phyloP scores from a whole-genome alignment of 306 rosid genomes.

The Dryas alaskensis region DNA sequence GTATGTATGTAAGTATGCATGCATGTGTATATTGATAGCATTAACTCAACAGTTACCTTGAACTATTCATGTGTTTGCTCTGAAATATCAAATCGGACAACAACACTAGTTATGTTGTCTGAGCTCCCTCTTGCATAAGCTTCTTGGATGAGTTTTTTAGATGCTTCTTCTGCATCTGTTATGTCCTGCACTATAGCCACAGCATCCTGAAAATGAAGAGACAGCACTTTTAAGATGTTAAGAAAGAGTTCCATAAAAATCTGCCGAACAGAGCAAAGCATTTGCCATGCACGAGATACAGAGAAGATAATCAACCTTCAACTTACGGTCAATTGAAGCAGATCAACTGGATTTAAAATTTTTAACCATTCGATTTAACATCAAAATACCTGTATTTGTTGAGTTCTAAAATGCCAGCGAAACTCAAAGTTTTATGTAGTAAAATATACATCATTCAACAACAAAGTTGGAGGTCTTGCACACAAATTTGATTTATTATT shows the following conservation, averaged over 20 bases:
- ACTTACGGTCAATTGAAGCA: neutral
- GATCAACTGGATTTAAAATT: no score
- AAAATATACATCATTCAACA: no score
- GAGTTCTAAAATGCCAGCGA: neutral
- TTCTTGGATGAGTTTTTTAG: slow-evolving; percentile 65
- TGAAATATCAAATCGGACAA: slow-evolving; percentile 68
- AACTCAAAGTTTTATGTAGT: neutral
- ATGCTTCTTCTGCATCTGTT: slow-evolving; percentile 73
- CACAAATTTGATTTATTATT: no score
- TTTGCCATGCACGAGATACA: neutral
- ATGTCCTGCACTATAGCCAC: slow-evolving; percentile 67
- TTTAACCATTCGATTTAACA: no score
- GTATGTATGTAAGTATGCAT: no score
- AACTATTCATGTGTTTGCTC: slow-evolving; percentile 25
- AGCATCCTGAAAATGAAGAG: slow-evolving; percentile 56
- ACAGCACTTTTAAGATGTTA: slow-evolving; percentile 5
- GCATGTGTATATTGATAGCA: neutral
- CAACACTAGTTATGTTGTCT: slow-evolving; percentile 84
- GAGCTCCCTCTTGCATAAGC: slow-evolving; percentile 80
- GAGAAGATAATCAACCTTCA: neutral
- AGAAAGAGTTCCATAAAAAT: no score
- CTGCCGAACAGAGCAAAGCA: no score
- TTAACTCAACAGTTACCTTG: neutral
- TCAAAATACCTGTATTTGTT: no score
- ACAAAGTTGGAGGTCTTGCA: neutral